Evolutionary conservation across 805 yeast species (phyloP).

Genomic region (Komagataella kurtzmanii): DNA sequence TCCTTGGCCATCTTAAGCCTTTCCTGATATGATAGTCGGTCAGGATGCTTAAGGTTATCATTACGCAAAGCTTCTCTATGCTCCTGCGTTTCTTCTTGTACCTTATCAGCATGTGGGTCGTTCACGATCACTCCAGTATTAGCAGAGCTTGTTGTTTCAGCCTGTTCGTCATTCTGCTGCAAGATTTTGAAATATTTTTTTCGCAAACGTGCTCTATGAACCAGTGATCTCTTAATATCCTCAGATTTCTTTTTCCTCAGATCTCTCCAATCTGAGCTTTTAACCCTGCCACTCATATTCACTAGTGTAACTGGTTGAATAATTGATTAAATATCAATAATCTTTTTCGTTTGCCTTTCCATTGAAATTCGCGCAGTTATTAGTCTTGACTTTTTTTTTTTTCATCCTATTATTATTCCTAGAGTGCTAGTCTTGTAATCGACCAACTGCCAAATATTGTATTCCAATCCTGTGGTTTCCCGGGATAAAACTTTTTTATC

Average conservation of each 20-base stretch:
- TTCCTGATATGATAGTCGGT: conserved; percentile 25
- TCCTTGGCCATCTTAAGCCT: conserved; percentile 30
- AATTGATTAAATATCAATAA: neutral
- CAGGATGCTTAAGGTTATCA: conserved; percentile 16
- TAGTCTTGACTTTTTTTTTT: neutral
- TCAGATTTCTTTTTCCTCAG: conserved; percentile 13
- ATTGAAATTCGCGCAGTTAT: neutral
- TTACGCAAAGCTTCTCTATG: conserved; percentile 10
- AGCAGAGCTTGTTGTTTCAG: conserved; percentile 7
- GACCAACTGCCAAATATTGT: neutral
- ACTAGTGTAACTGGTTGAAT: neutral
- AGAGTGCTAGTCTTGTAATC: neutral
- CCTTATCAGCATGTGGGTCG: neutral
- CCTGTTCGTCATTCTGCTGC: conserved; percentile 52
- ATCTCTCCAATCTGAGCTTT: conserved; percentile 12
- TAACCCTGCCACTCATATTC: conserved; percentile 4
- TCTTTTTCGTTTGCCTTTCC: neutral
- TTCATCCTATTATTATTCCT: neutral
- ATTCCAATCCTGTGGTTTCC: neutral
- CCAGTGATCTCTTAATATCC: conserved; percentile 68
- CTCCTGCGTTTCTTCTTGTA: conserved; percentile 10
- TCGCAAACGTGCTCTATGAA: conserved; percentile 70
- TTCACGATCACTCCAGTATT: neutral
- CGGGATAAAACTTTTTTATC: neutral
- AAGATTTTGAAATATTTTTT: conserved; percentile 70